Evolutionary conservation across 1,284 basidiomycete species (phyloP).

Genomic region (Trametes polyzona): DNA sequence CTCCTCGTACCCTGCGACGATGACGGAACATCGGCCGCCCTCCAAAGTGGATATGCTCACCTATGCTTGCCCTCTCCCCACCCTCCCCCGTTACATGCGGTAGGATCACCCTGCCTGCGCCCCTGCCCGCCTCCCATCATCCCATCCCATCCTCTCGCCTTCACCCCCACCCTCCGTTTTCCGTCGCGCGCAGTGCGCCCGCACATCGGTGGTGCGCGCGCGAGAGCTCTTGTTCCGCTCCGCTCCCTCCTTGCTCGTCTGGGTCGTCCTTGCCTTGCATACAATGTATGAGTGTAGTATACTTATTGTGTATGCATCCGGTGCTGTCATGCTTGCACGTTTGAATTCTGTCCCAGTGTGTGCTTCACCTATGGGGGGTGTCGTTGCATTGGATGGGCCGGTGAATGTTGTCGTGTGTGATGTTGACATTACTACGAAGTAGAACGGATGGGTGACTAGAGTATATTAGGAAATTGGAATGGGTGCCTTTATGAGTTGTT

Average conservation of each 20-base stretch:
- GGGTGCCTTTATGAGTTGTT: no score
- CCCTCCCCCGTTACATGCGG: neutral
- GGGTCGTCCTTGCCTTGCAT: conserved; percentile 20
- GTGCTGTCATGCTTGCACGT: conserved; percentile 1
- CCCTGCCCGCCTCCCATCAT: neutral
- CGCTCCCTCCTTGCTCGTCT: neutral
- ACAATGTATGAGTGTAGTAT: conserved; percentile 23
- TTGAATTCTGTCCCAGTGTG: no score
- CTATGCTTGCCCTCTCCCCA: neutral
- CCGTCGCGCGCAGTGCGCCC: neutral
- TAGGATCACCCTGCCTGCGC: neutral
- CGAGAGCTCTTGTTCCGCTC: neutral
- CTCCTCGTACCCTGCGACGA: neutral
- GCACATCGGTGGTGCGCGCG: neutral
- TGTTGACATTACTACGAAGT: neutral
- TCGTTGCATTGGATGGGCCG: no score
- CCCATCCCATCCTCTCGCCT: neutral
- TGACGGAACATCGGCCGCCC: no score
- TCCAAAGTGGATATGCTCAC: conserved; percentile 1
- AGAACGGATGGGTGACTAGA: no score
- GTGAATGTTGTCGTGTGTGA: no score
- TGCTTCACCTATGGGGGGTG: no score
- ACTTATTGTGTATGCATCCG: conserved; percentile 19
- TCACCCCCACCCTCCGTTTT: neutral
- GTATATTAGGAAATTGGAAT: no score